These are phyloP conservation scores for Hymenoscyphus occultus DNA, from an alignment of 2,329 filamentous ascomycete species.

Conservation along the genomic window DNA sequence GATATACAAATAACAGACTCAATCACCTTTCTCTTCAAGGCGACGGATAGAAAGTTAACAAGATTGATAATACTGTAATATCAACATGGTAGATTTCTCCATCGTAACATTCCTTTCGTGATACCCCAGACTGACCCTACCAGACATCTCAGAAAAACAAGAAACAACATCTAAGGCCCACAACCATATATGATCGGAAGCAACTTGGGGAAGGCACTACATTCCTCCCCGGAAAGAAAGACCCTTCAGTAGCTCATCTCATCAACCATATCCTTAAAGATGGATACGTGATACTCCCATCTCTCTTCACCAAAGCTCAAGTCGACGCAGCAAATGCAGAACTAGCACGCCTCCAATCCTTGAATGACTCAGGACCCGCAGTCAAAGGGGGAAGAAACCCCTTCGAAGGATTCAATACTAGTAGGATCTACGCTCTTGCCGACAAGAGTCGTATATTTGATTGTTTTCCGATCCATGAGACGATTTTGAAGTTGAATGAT, in stretches of 20 bases:
- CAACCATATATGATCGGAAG: conserved; percentile 14
- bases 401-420: conserved; percentile 41
- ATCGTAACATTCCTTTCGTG: background rate
- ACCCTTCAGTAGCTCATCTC: conserved; percentile 31
- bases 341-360: conserved; percentile 35
- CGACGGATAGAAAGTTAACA: background rate
- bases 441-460: conserved; percentile 42
- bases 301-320: conserved; percentile 36
- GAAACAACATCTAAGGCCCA: background rate
- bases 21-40: background rate
- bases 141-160: background rate
- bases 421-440: conserved; percentile 40
- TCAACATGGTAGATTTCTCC: background rate
- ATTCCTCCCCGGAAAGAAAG: conserved; percentile 32
- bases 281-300: conserved; percentile 41
- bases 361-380: conserved; percentile 31
- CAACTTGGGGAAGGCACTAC: conserved; percentile 33
- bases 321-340: conserved; percentile 37
- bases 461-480: conserved; percentile 39
- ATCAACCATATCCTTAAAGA: conserved; percentile 35
- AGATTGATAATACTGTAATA: background rate
- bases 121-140: background rate
- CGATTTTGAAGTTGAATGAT: conserved; percentile 40
- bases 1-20: background rate
- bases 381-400: conserved; percentile 37